phyloP scores from a whole-genome alignment of 352 stramenopile genomes.

The Phytopythium ostracodes region DNA sequence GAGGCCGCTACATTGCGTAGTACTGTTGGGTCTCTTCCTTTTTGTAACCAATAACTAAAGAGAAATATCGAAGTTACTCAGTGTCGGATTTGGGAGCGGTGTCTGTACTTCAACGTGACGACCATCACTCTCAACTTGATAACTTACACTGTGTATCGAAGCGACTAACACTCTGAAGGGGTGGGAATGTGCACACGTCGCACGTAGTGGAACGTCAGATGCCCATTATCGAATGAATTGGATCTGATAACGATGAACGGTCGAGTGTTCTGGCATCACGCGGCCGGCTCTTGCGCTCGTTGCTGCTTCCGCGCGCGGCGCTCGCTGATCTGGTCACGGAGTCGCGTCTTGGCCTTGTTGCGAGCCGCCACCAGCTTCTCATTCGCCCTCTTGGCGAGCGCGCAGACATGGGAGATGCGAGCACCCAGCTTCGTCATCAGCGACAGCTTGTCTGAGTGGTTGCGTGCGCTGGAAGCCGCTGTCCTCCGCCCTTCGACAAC shows the following conservation, averaged over 20 bases:
- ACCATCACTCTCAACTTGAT: background rate
- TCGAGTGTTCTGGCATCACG: background rate
- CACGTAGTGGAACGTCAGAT: background rate
- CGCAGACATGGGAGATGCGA: background rate
- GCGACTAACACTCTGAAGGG: background rate
- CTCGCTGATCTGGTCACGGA: background rate
- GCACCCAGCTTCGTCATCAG: background rate
- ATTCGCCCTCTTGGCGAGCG: background rate
- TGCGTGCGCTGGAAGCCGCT: too few species aligned
- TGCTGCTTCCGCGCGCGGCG: background rate
- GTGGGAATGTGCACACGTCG: background rate
- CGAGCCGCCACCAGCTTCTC: background rate
- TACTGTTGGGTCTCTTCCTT: too few species aligned
- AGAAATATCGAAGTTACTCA: too few species aligned
- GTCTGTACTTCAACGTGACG: background rate
- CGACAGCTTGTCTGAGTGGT: background rate
- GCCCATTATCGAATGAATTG: background rate
- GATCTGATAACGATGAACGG: background rate
- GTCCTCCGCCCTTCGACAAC: background rate
- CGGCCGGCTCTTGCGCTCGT: background rate
- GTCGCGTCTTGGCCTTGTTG: background rate
- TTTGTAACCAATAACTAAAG: too few species aligned
- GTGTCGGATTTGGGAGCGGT: too few species aligned
- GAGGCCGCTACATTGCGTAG: too few species aligned
- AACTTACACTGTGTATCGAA: too few species aligned